Base-by-base conservation (phyloP, 2,329 filamentous ascomycete species). In the Pyricularia pennisetigena region DNA sequence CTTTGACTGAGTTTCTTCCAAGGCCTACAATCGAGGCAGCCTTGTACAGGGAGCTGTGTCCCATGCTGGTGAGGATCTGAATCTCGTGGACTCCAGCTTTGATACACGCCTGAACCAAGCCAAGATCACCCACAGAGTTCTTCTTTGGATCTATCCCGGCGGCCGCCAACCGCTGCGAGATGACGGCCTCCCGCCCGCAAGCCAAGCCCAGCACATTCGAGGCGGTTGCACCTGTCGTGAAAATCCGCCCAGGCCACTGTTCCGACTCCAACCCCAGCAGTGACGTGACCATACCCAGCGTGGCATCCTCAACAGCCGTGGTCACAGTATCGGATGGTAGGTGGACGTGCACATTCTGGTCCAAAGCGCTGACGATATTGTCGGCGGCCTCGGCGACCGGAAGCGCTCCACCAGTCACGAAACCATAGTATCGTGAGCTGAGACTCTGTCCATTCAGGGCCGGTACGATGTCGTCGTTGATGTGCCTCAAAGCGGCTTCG, bases 321-420 rank as follows among this genome's bases (percentile, higher is more conserved):
- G 88, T 85, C 32, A 94, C 83, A 0, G 88, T 90, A 76, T 97
- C 91, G 24, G 82, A 80, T 0, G 92, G 89, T 1, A 97, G 81
- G 76, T 97, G 93, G 0, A 97, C 91, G 69, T 89, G 85, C 4
- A 93, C 88, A 76, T 94, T 97, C 76, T 97, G 92, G 75, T 97
- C 94, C 70, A 90, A 85, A 9, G 86, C 85, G 5, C 89, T 89
- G 70, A 94, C 93, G n/a, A 97, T 79, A 71, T 93, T 90, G 76
- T 97, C 94, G 1, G 93, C 94, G 68, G 92, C 86, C 72, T 90
- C 85, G 35, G 93, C 93, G 28, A 93, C 87, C 6, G 93, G 92
- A 0, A 94, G 91, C 8, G 85, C 82, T 16, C 92, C 91, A 63
- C 94, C 94, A 0, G 90, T 97, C 6, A 97, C 90, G 76, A 97